Evolutionary conservation across 805 yeast species (phyloP).

Genomic region (Wickerhamomyces ciferrii): DNA sequence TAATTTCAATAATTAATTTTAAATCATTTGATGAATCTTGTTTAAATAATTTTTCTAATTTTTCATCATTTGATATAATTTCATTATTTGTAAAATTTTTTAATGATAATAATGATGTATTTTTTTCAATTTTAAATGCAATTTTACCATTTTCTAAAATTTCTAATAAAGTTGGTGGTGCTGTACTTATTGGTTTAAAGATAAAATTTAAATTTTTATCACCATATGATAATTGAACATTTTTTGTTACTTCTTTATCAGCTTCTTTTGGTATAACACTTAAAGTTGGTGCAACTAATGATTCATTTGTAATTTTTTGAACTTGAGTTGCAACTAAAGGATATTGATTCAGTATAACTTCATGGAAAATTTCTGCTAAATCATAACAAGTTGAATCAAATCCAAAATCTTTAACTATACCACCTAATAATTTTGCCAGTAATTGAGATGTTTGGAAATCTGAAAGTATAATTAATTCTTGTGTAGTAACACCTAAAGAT

Average conservation of each 20-base stretch:
- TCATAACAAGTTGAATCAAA: conserved; percentile 65
- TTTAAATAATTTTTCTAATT: conserved; percentile 5
- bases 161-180: conserved; percentile 79
- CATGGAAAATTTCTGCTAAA: conserved; percentile 64
- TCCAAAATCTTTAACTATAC: conserved; percentile 74
- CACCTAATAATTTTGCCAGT: conserved; percentile 57
- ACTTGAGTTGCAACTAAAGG: conserved; percentile 52
- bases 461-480: conserved; percentile 26
- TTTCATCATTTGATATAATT: conserved; percentile 11
- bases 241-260: conserved; percentile 27
- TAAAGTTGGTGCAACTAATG: conserved; percentile 16
- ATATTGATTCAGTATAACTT: conserved; percentile 53
- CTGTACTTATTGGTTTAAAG: conserved; percentile 56
- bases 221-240: conserved; percentile 45
- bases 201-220: conserved; percentile 56
- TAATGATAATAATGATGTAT: not conserved
- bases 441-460: conserved; percentile 51
- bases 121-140: conserved; percentile 42
- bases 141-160: conserved; percentile 70
- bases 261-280: conserved; percentile 32
- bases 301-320: conserved; percentile 18
- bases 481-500: conserved; percentile 30
- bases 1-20: not conserved
- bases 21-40: not conserved
- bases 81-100: conserved; percentile 3